Evolutionary conservation across 1,284 basidiomycete species (phyloP).

Genomic region (Cryptococcus sp.): DNA sequence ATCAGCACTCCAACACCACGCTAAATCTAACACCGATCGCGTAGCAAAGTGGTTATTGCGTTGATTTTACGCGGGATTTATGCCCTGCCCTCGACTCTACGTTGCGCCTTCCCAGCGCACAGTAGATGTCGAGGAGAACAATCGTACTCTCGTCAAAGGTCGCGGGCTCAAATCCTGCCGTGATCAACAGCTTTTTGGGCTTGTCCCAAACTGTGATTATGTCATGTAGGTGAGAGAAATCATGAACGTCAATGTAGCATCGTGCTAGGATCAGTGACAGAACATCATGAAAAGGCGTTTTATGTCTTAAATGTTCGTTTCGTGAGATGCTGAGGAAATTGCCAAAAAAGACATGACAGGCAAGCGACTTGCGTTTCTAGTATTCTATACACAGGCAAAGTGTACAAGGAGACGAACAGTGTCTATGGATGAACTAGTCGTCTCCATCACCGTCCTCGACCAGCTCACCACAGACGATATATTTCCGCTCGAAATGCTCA

Average conservation of each 20-base stretch:
- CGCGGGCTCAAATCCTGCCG: slow-evolving; percentile 17
- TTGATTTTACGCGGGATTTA: slow-evolving; percentile 10
- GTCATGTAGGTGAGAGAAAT: not conserved
- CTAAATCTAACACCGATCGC: not conserved
- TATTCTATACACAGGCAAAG: too few species aligned
- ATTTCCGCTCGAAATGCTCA: slow-evolving; percentile 84
- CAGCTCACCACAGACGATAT: slow-evolving; percentile 78
- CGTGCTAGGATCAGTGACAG: not conserved
- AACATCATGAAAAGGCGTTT: too few species aligned
- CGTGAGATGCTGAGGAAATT: not conserved
- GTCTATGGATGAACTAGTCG: too few species aligned
- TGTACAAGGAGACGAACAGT: too few species aligned
- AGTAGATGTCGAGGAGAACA: not conserved
- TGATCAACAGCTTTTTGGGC: slow-evolving; percentile 5
- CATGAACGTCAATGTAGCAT: not conserved
- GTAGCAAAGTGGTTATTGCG: slow-evolving; percentile 21
- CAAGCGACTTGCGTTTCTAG: too few species aligned
- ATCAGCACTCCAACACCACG: too few species aligned
- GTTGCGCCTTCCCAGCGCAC: not conserved
- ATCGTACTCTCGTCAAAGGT: slow-evolving; percentile 12
- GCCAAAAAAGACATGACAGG: too few species aligned
- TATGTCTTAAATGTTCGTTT: not conserved
- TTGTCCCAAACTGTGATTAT: not conserved
- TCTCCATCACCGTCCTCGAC: slow-evolving; percentile 67
- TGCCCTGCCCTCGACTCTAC: not conserved